phyloP scores from a whole-genome alignment of 176 grass and related monocot species.

The Miscanthus lutarioriparius region DNA sequence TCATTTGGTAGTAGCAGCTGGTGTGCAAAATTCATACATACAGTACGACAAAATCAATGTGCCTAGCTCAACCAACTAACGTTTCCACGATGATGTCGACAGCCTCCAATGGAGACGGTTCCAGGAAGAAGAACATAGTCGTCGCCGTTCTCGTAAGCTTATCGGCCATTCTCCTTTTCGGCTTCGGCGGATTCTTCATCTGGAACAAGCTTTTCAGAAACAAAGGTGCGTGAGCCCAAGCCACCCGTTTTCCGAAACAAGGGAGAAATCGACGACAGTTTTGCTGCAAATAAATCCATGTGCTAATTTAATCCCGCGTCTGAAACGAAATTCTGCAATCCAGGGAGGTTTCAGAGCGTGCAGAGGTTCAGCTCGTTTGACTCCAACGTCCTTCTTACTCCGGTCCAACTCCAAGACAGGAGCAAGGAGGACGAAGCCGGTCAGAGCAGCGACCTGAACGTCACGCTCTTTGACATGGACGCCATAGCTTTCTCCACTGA shows the following conservation, averaged over 20 bases:
- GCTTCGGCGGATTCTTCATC: constrained; percentile 8
- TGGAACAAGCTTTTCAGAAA: constrained; percentile 46
- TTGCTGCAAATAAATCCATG: constrained; percentile 5
- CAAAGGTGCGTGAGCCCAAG: constrained; percentile 1
- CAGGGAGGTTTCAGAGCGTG: constrained; percentile 10
- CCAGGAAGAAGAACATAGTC: constrained; percentile 24
- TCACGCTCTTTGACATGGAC: constrained; percentile 51
- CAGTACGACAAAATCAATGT: neutral
- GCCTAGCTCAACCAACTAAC: neutral
- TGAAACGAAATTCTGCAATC: neutral
- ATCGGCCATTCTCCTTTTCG: constrained; percentile 28
- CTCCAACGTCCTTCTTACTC: constrained; percentile 30
- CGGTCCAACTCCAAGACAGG: constrained; percentile 29
- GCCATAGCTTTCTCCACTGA: constrained; percentile 48
- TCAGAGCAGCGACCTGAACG: constrained; percentile 38
- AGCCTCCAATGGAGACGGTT: constrained; percentile 33
- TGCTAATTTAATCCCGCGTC: neutral
- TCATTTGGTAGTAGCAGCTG: neutral
- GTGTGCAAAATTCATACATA: neutral
- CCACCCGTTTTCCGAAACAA: neutral
- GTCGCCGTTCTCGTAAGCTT: constrained; percentile 26
- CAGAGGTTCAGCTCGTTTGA: constrained; percentile 51
- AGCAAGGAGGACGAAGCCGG: constrained; percentile 35
- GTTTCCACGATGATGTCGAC: constrained; percentile 4
- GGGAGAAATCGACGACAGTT: neutral